Base-by-base conservation (phyloP, 2,329 filamentous ascomycete genomes). In the Aspergillus hiratsukae region DNA sequence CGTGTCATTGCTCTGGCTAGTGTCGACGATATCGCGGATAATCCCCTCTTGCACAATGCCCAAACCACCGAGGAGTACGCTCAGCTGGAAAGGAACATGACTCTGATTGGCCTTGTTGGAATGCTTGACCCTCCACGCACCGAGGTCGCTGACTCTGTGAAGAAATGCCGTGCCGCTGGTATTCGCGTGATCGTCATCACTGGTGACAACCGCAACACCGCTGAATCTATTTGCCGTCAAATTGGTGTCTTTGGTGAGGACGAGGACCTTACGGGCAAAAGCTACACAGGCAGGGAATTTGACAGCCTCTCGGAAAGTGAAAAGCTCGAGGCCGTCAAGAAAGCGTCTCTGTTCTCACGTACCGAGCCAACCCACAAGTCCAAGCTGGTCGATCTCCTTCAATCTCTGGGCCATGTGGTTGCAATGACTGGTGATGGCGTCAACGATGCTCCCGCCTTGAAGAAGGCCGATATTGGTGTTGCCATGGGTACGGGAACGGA, bases 391-490 rank as follows among this genome's bases (percentile, higher is more conserved):
- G 94, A 99, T 73, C 87, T 99, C 48, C 88, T 99, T 48, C 95
- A 99, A 74, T 91, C 90, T 57, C 81, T 90, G 51, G 90, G 90
- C 59, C 91, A 99, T 72, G 94, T 99, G 46, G 95, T 99, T 61
- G 94, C 94, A 64, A 99, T 99, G 94, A 99, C 94, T 64, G 94
- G 94, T 69, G 94, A 99, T 70, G 94, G 94, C 75, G 94, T 99
- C 75, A 99, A 99, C 70, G 94, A 99, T 75, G 94, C 94, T 4
- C 94, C 94, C 49, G 94, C 94, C 17, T 81, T 99, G 69, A 99
- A 99, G 83, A 97, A 97, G 80, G 90, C 94, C 40, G 94, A 99
- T 71, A 99, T 99, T 77, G 94, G 94, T 77, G 91, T 99, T 60
- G 95, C 94, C 57, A 99, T 99, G 94, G 95, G 94, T 52, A 94